These are phyloP conservation scores for Yueomyces sinensis DNA, from an alignment of 805 yeast genomes.

Conservation along the genomic window DNA sequence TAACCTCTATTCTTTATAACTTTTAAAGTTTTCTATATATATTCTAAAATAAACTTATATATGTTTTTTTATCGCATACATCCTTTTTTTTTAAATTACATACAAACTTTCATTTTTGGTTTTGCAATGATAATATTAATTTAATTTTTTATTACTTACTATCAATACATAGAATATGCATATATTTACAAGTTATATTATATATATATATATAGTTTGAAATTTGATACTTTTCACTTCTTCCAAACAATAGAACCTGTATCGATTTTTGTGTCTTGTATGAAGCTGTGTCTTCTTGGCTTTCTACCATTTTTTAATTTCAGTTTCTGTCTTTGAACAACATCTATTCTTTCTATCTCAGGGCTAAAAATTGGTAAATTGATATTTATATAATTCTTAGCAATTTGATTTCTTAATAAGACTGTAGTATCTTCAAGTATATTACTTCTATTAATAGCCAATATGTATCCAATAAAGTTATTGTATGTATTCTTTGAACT, in stretches of 20 bases:
- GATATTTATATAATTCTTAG: constrained; percentile 75
- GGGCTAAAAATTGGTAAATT: constrained; percentile 77
- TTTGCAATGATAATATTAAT: too few species aligned
- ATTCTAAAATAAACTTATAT: too few species aligned
- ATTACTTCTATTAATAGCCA: constrained; percentile 62
- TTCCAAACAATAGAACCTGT: constrained; percentile 29
- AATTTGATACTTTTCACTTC: background rate
- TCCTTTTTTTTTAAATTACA: too few species aligned
- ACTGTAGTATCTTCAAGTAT: constrained; percentile 50
- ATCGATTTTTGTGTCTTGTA: constrained; percentile 67
- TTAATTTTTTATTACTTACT: too few species aligned
- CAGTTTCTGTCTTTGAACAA: constrained; percentile 26
- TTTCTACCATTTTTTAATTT: constrained; percentile 43
- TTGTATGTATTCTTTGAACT: constrained; percentile 40
- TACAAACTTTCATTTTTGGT: too few species aligned
- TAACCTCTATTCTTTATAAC: too few species aligned
- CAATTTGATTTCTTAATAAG: constrained; percentile 69
- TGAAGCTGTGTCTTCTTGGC: constrained; percentile 75
- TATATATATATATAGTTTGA: too few species aligned
- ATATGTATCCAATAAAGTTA: constrained; percentile 64
- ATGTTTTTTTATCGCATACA: too few species aligned
- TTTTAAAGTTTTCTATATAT: too few species aligned
- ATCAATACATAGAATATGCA: too few species aligned
- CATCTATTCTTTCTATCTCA: constrained; percentile 58
- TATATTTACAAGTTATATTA: too few species aligned